Base-by-base conservation (phyloP, 2,329 filamentous ascomycete genomes). In the Colletotrichum chrysophilum region DNA sequence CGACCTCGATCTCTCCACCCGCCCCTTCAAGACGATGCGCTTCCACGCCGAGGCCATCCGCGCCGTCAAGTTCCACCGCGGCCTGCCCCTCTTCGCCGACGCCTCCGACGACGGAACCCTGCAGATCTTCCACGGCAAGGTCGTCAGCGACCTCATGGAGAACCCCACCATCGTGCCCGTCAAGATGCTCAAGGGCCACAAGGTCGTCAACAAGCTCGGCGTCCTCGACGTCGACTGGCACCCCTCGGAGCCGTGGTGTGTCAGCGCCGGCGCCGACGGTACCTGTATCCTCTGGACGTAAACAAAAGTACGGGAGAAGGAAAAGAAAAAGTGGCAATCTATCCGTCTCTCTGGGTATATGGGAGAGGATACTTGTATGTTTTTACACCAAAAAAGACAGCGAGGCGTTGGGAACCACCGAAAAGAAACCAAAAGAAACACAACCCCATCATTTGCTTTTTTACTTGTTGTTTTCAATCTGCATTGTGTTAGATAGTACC, bases 151-250 rank as follows among this genome's bases (percentile, higher is more conserved):
- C 83, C 89, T 98, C 83, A 95, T 99, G 91, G 96, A 98, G 87
- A 98, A 98, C 82, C 96, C 97, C 8, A 97, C 94, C 16, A 98
- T 99, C 81, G 97, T 98, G 67, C 97, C 97, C 10, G 90, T 99
- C 77, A 99, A 98, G 89, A 95, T 98, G 81, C 89, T 99, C 65
- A 94, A 92, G 81, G 97, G 97, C 1, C 97, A 99, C 86, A 94
- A 94, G 85, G 93, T 98, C 4, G 94, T 94, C 82, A 94, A 92
- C 82, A 94, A 96, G 79, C 86, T 99, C 74, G 97, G 97, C 78
- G 96, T 98, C 18, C 89, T 98, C 88, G 96, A 98, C 83, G 87
- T 99, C 32, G 95, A 98, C 82, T 99, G 97, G 97, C 97, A 99
- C 87, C 95, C 96, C 7, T 92, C 91, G 78, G 95, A 98, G 85